These are phyloP conservation scores for Ganoderma meredithae DNA, from an alignment of 1,284 basidiomycete genomes.

Conservation along the genomic window DNA sequence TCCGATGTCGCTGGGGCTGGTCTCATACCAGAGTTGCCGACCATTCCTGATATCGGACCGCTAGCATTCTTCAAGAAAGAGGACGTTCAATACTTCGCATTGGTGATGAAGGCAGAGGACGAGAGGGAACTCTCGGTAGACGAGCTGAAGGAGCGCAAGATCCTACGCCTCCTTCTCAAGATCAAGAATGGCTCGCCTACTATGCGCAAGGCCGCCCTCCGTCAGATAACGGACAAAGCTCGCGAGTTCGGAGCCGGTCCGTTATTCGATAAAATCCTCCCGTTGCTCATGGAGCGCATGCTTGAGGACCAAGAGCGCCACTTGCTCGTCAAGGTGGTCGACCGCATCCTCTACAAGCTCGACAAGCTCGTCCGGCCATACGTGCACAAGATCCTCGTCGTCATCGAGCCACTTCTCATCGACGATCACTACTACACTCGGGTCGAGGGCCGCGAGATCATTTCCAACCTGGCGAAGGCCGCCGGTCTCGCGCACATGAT, in stretches of 20 bases:
- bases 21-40: slow-evolving; percentile 94
- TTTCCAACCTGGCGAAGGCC: slow-evolving; percentile 98
- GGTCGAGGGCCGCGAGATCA: slow-evolving; percentile 99
- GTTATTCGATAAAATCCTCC: slow-evolving; percentile 98
- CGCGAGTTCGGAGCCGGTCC: slow-evolving; percentile 98
- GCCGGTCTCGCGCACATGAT: slow-evolving; percentile 99
- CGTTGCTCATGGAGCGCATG: slow-evolving; percentile 98
- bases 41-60: slow-evolving; percentile 97
- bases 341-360: slow-evolving; percentile 98
- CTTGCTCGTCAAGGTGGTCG: slow-evolving; percentile 98
- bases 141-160: slow-evolving; percentile 99
- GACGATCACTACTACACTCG: slow-evolving; percentile 99
- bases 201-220: slow-evolving; percentile 95
- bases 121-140: slow-evolving; percentile 94
- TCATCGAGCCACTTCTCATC: slow-evolving; percentile 98
- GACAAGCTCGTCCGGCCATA: slow-evolving; percentile 99
- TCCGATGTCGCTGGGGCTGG: slow-evolving; percentile 91
- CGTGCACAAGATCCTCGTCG: slow-evolving; percentile 99
- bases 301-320: slow-evolving; percentile 99
- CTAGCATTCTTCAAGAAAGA: slow-evolving; percentile 98
- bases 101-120: slow-evolving; percentile 94
- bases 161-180: slow-evolving; percentile 96
- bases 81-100: slow-evolving; percentile 97
- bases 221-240: slow-evolving; percentile 99
- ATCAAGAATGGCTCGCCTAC: slow-evolving; percentile 99